Conservation (phyloP, 257 asterid genomes). For the Penstemon eatonii region DNA sequence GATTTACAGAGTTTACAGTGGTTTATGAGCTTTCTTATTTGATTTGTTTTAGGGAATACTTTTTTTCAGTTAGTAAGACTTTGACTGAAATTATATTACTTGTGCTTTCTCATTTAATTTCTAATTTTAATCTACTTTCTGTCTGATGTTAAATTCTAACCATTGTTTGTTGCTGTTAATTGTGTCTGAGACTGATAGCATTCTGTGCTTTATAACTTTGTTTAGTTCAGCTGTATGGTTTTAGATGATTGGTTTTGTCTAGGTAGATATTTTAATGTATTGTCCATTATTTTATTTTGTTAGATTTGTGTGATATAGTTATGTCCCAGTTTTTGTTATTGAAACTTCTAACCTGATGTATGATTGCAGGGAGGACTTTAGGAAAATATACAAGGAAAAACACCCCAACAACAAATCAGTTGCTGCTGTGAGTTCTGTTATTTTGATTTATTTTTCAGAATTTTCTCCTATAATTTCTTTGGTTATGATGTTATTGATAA, state of each 20-base stretch:
- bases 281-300: neutral
- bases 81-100: neutral
- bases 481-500: neutral
- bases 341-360: neutral
- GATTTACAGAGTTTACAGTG: too few relatives aligned
- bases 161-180: too few relatives aligned
- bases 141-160: neutral
- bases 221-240: neutral
- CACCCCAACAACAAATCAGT: conserved; percentile 69
- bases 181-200: too few relatives aligned
- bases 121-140: too few relatives aligned
- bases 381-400: conserved; percentile 56
- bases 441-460: neutral
- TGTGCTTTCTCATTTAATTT: neutral
- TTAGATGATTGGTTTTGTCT: too few relatives aligned
- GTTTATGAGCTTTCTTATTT: neutral
- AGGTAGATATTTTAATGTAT: neutral
- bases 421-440: conserved; percentile 52
- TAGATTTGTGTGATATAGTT: neutral
- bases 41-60: neutral
- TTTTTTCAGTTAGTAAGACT: neutral
- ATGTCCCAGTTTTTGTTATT: neutral
- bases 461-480: neutral
- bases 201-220: neutral
- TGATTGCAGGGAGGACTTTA: conserved; percentile 57